Conservation (phyloP, 2,329 filamentous ascomycete genomes). For the Hysterium pulicare region DNA sequence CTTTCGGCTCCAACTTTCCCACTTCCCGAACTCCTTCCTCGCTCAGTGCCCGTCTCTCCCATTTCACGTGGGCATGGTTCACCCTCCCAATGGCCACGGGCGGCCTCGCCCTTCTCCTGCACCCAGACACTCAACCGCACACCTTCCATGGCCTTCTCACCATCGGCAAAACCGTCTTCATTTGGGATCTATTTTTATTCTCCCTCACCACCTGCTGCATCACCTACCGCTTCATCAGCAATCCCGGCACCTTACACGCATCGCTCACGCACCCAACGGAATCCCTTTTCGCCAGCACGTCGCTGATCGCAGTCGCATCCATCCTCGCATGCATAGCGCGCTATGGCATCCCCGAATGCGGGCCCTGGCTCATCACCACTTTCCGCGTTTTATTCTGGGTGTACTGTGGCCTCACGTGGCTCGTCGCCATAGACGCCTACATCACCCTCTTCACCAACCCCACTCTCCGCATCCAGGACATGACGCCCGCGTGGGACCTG, state of each 20-base stretch:
- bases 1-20: neutral
- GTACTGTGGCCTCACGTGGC: conserved; percentile 29
- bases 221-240: conserved; percentile 36
- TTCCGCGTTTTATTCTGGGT: conserved; percentile 33
- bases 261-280: conserved; percentile 45
- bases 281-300: conserved; percentile 41
- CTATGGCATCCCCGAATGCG: conserved; percentile 23
- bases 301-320: conserved; percentile 23
- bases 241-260: conserved; percentile 34
- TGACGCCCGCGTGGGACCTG: conserved; percentile 68
- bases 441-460: conserved; percentile 58
- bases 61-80: conserved; percentile 42
- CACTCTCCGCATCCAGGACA: conserved; percentile 55
- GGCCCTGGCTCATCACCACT: conserved; percentile 26
- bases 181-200: conserved; percentile 46
- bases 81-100: conserved; percentile 42
- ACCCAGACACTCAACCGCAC: conserved; percentile 33
- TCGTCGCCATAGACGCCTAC: conserved; percentile 45
- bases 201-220: conserved; percentile 12
- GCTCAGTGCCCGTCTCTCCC: conserved; percentile 8
- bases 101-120: conserved; percentile 38
- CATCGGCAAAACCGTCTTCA: conserved; percentile 46
- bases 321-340: conserved; percentile 30
- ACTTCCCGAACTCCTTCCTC: no score
- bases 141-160: conserved; percentile 43